Evolutionary conservation across 208 protist genomes (phyloP), one percentile per base, ranked within the genome.

Genomic region (Leishmania mexicana): DNA sequence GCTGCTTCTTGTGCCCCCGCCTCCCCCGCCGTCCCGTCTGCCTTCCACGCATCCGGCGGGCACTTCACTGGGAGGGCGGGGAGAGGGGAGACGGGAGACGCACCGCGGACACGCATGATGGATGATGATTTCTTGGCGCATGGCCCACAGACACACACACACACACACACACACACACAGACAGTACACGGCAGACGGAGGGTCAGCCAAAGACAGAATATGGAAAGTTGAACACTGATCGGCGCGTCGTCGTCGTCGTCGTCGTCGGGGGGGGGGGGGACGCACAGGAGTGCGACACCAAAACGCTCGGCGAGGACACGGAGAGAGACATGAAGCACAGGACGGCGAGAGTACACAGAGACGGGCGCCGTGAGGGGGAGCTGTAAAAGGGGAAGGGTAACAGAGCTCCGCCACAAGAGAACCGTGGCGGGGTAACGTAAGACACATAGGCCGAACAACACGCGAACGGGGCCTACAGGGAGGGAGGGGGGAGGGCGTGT

Each of bases 101-200:
- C 17, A 11, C 17, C 0, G 57, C 17, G 11, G 28, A 62, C 0
- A 62, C 28, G 24, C 15, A 6, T 45, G 21, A 42, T 42, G 35
- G 28, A 70, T 42, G 35, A 17, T 35, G 28, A 65, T 65, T 38
- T n/a, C 8, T 35, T 38, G 2, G 28, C 31, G n/a, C 31, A 67
- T 31, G 0, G 2, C 7, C 21, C 19, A 70, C 64, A 70, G 5
- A 42, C 35, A 70, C 65, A 71, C 65, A 71, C 65, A 71, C 65
- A 47, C 65, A 70, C 65, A 70, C 38, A 71, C 65, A 71, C 65
- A 47, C 65, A 47, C 65, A 71, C 21, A 71, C 38, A 71, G 17
- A 68, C 13, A 35, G 21, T 42, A 31, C 10, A 6, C 3, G 51
- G 51, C 17, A 54, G 13, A 54, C 3, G 51, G 21, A 54, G 5